phyloP scores from a whole-genome alignment of 2,329 filamentous ascomycete genomes.

The Hirsutella rhossiliensis region DNA sequence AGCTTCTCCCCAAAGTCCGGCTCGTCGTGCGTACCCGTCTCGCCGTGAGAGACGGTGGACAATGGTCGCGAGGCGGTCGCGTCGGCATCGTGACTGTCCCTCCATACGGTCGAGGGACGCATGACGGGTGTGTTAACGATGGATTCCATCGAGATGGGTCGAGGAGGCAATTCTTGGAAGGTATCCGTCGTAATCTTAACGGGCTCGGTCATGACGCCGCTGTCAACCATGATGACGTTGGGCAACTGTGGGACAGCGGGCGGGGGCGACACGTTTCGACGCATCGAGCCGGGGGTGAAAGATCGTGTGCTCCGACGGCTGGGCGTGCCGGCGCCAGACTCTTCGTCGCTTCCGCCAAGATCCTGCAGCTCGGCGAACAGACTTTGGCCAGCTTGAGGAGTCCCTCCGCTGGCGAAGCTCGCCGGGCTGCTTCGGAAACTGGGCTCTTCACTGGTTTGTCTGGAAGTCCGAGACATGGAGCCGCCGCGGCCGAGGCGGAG shows the following conservation, averaged over 20 bases:
- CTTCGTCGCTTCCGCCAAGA: constrained; percentile 63
- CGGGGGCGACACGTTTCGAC: constrained; percentile 30
- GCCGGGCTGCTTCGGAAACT: constrained; percentile 46
- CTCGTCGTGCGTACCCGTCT: constrained; percentile 39
- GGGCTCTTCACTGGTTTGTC: constrained; percentile 48
- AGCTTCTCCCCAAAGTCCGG: constrained; percentile 38
- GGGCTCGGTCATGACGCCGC: constrained; percentile 48
- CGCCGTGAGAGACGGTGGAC: constrained; percentile 39
- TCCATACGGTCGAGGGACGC: constrained; percentile 13
- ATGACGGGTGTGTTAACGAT: constrained; percentile 18
- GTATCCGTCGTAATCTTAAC: constrained; percentile 23
- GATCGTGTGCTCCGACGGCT: constrained; percentile 35
- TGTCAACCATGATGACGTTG: constrained; percentile 45
- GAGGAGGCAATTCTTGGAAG: constrained; percentile 5
- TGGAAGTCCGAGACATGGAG: constrained; percentile 44
- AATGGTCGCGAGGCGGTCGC: constrained; percentile 24
- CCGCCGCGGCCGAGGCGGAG: constrained; percentile 57
- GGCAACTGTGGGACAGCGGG: constrained; percentile 37
- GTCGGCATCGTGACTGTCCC: constrained; percentile 11
- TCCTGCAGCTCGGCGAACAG: constrained; percentile 85
- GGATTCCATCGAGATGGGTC: constrained; percentile 31
- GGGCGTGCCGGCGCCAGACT: constrained; percentile 47
- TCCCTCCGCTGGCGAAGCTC: constrained; percentile 40
- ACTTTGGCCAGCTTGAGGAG: constrained; percentile 53
- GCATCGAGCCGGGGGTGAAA: constrained; percentile 34